Conservation (phyloP, 495 filamentous ascomycete genomes). For the Aspergillus ellipticus region DNA sequence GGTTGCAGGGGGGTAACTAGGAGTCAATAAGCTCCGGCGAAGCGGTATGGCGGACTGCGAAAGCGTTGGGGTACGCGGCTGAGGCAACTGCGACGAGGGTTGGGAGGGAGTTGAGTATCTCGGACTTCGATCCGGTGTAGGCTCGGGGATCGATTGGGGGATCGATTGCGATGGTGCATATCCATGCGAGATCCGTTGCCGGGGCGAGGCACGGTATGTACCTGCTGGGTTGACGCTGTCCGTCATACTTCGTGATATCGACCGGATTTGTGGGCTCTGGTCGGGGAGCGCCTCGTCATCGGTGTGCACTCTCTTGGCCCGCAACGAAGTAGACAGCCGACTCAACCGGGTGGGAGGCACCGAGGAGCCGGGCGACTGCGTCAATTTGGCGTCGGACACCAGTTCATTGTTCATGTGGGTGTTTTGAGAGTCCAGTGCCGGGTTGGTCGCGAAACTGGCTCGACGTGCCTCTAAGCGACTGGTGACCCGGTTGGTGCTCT, state of each 20-base stretch:
- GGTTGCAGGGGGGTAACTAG: constrained; percentile 38
- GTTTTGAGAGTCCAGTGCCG: constrained; percentile 7
- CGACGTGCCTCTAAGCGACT: constrained; percentile 73
- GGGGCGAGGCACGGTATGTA: constrained; percentile 26
- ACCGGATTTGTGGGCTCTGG: constrained; percentile 24
- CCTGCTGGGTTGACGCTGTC: constrained; percentile 32
- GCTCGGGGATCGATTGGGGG: constrained; percentile 22
- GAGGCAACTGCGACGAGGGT: constrained; percentile 21
- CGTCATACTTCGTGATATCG: constrained; percentile 38
- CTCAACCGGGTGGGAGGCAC: constrained; percentile 33
- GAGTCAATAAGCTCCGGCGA: constrained; percentile 42
- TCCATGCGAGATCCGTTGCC: constrained; percentile 40
- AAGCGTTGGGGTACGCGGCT: constrained; percentile 40
- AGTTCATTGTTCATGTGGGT: constrained; percentile 8
- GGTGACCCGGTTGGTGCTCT: constrained; percentile 59
- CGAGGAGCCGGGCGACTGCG: constrained; percentile 28
- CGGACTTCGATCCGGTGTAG: constrained; percentile 24
- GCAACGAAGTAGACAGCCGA: constrained; percentile 38
- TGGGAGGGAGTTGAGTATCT: constrained; percentile 20
- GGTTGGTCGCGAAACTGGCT: constrained; percentile 50
- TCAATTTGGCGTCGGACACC: constrained; percentile 21
- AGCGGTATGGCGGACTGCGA: constrained; percentile 39
- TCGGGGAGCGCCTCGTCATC: constrained; percentile 33
- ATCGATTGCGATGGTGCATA: constrained; percentile 33
- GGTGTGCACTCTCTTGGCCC: constrained; percentile 28